Evolutionary conservation across 2,329 filamentous ascomycete species (phyloP).

Genomic region (Exophiala bonariae): DNA sequence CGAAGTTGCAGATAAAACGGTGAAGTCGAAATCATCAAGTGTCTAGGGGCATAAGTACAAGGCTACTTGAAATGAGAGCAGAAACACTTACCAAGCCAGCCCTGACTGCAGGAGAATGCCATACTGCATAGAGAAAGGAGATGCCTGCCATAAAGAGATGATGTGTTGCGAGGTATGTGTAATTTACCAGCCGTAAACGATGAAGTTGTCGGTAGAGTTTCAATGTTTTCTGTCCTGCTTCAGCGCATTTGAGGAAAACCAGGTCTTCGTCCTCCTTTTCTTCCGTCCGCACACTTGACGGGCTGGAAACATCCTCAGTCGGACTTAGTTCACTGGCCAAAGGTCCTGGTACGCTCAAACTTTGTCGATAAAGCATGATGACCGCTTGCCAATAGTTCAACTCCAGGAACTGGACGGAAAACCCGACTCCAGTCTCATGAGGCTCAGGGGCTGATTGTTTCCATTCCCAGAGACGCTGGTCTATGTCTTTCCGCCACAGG

Average conservation of each 20-base stretch:
- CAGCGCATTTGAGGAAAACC: conserved; percentile 91
- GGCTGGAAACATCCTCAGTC: conserved; percentile 60
- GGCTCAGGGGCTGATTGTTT: conserved; percentile 77
- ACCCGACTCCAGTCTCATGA: conserved; percentile 79
- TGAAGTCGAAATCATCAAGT: conserved; percentile 97
- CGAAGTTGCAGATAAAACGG: conserved; percentile 87
- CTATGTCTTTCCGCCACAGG: conserved; percentile 85
- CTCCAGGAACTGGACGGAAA: conserved; percentile 85
- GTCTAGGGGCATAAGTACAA: conserved; percentile 47
- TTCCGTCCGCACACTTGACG: conserved; percentile 46
- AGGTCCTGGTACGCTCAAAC: conserved; percentile 78
- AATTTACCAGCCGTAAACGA: conserved; percentile 84
- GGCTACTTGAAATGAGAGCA: background rate
- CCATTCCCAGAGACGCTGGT: conserved; percentile 81
- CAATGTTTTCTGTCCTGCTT: conserved; percentile 89
- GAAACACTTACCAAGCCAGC: conserved; percentile 70
- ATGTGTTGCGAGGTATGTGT: conserved; percentile 92
- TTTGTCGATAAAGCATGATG: conserved; percentile 93
- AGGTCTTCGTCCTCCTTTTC: conserved; percentile 74
- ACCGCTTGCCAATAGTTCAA: conserved; percentile 98
- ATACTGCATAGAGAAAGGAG: conserved; percentile 94
- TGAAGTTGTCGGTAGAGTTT: conserved; percentile 89
- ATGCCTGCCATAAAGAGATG: conserved; percentile 97
- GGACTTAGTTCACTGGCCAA: conserved; percentile 74
- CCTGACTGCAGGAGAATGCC: conserved; percentile 88